Evolutionary conservation across 306 rosid species (phyloP).

Genomic region (Ormosia emarginata): DNA sequence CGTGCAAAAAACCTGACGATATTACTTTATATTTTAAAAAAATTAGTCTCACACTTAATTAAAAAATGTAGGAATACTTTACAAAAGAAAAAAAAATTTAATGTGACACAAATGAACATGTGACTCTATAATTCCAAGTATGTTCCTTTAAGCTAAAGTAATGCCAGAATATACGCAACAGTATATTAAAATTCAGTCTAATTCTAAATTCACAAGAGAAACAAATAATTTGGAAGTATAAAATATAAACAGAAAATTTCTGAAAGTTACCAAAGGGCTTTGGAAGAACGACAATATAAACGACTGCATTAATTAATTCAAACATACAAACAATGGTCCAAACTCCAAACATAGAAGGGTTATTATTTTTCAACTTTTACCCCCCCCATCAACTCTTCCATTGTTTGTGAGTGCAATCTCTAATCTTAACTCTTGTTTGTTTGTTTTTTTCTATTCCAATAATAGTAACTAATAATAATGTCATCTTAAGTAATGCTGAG

Average conservation of each 20-base stretch:
- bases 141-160: neutral
- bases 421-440: neutral
- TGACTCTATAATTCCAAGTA: neutral
- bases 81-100: no score
- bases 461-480: neutral
- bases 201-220: no score
- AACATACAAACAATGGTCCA: neutral
- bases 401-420: neutral
- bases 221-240: no score
- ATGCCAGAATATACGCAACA: neutral
- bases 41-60: no score
- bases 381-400: neutral
- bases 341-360: neutral
- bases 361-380: neutral
- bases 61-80: no score
- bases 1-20: no score
- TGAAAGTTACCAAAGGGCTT: neutral
- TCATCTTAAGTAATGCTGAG: neutral
- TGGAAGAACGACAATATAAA: neutral
- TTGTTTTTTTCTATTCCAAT: neutral
- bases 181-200: no score
- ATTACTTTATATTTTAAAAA: no score
- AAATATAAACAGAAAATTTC: no score
- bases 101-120: neutral
- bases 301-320: neutral